phyloP scores from a whole-genome alignment of 2,329 filamentous ascomycete genomes.

The Cadophora gregata region DNA sequence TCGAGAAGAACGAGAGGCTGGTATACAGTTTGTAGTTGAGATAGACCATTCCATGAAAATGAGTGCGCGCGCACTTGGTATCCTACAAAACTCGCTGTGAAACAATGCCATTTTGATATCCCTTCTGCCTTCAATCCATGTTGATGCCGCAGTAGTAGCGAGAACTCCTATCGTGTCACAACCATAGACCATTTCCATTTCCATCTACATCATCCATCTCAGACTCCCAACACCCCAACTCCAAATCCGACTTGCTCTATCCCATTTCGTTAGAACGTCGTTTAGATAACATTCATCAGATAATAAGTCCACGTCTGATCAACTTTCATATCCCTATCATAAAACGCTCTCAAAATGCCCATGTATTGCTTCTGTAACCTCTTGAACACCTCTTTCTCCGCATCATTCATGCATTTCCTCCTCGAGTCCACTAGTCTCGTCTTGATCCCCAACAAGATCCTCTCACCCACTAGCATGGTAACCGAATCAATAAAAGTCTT shows the following conservation, averaged over 20 bases:
- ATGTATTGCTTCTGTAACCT: slow-evolving; percentile 20
- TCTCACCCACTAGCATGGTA: slow-evolving; percentile 27
- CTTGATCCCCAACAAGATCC: slow-evolving; percentile 23
- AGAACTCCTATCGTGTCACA: not conserved
- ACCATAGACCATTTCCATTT: not conserved
- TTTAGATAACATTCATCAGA: slow-evolving; percentile 18
- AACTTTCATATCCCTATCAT: slow-evolving; percentile 19
- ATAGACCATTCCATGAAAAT: not conserved
- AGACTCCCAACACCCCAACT: slow-evolving; percentile 1
- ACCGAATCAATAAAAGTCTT: slow-evolving; percentile 27
- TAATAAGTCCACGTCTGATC: slow-evolving; percentile 28
- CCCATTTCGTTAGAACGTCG: not conserved
- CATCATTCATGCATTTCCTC: slow-evolving; percentile 9
- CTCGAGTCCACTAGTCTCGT: slow-evolving; percentile 19
- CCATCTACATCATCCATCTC: not conserved
- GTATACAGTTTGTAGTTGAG: not conserved
- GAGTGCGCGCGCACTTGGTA: slow-evolving; percentile 9
- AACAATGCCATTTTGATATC: slow-evolving; percentile 3
- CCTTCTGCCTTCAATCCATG: not conserved
- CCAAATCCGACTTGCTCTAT: not conserved
- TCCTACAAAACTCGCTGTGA: slow-evolving; percentile 1
- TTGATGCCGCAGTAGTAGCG: not conserved
- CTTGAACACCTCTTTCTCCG: not conserved
- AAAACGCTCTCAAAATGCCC: slow-evolving; percentile 28
- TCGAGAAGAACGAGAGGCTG: not conserved